Evolutionary conservation across 352 stramenopile genomes (phyloP).

Genomic region (Phytopythium delawarense): DNA sequence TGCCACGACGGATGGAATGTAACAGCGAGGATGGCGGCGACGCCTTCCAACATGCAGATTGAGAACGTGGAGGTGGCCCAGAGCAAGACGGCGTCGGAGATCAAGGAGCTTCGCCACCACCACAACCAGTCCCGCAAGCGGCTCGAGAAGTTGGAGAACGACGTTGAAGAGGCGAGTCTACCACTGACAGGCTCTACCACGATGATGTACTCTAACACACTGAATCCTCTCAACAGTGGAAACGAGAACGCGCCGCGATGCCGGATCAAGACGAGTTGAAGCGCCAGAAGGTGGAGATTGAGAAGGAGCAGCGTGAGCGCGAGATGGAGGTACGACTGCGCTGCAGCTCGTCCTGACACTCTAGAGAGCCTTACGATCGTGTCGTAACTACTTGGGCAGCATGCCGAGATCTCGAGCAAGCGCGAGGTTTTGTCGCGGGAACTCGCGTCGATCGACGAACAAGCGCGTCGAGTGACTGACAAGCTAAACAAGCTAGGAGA

Average conservation of each 20-base stretch:
- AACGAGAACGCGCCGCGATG: conserved; percentile 48
- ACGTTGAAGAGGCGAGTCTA: conserved; percentile 43
- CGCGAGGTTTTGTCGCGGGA: conserved; percentile 49
- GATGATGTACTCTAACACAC: neutral
- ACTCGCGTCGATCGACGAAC: conserved; percentile 39
- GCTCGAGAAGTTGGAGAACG: conserved; percentile 65
- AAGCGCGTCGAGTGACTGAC: conserved; percentile 42
- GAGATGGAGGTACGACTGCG: conserved; percentile 50
- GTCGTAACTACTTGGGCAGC: conserved; percentile 19
- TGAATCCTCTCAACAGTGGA: conserved; percentile 36
- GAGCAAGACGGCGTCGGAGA: conserved; percentile 62
- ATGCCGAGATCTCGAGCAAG: conserved; percentile 69
- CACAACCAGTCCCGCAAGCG: conserved; percentile 56
- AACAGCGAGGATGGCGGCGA: neutral
- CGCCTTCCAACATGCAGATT: conserved; percentile 30
- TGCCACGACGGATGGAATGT: neutral
- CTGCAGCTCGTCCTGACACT: neutral
- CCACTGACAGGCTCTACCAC: neutral
- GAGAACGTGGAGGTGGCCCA: conserved; percentile 60
- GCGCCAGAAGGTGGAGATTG: conserved; percentile 52
- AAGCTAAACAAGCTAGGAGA: conserved; percentile 71
- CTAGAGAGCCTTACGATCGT: neutral
- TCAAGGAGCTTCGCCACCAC: conserved; percentile 67
- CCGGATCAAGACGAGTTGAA: conserved; percentile 46
- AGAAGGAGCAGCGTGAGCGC: conserved; percentile 61